Percentiles rank a stretch among this genome's conserved stretches.
These are phyloP conservation scores for Megacollybia platyphylla DNA, from an alignment of 1,284 basidiomycete genomes.

Conservation along the genomic window DNA sequence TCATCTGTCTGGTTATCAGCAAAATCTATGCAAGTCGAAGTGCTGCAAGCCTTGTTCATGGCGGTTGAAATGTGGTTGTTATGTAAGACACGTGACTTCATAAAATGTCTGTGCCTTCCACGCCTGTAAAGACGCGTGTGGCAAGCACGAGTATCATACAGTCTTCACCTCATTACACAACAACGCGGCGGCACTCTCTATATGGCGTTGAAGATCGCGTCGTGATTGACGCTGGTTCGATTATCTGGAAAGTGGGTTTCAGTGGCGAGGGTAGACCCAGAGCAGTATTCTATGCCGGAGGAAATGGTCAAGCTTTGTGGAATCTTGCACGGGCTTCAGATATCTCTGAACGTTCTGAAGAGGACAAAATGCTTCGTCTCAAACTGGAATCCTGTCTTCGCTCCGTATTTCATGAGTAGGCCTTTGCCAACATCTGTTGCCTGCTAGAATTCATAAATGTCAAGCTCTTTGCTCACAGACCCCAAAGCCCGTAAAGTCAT, in stretches of 20 bases:
- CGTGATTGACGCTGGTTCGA: constrained; percentile 74
- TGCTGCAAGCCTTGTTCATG: too few relatives aligned
- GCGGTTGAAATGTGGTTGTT: background rate
- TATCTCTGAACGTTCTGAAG: constrained; percentile 49
- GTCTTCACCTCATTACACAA: constrained; percentile 65
- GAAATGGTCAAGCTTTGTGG: constrained; percentile 41
- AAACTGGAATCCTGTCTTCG: constrained; percentile 58
- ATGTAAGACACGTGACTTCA: background rate
- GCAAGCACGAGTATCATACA: constrained; percentile 37
- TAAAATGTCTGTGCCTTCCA: constrained; percentile 19
- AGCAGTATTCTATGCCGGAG: constrained; percentile 53
- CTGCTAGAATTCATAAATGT: constrained; percentile 10
- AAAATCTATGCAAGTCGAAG: too few relatives aligned
- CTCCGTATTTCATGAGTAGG: constrained; percentile 79
- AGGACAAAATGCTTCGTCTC: constrained; percentile 57
- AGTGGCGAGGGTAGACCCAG: constrained; percentile 79
- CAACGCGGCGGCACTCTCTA: constrained; percentile 64
- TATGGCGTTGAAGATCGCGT: constrained; percentile 83
- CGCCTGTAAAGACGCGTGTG: constrained; percentile 39
- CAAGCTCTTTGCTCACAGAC: constrained; percentile 82
- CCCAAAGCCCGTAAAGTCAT: constrained; percentile 91
- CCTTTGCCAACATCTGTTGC: constrained; percentile 5
- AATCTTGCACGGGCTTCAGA: constrained; percentile 41
- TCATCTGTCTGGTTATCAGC: too few relatives aligned
- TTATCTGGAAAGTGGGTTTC: constrained; percentile 83